Evolutionary conservation across 805 yeast genomes (phyloP).

Genomic region (Metschnikowia amazonensis): DNA sequence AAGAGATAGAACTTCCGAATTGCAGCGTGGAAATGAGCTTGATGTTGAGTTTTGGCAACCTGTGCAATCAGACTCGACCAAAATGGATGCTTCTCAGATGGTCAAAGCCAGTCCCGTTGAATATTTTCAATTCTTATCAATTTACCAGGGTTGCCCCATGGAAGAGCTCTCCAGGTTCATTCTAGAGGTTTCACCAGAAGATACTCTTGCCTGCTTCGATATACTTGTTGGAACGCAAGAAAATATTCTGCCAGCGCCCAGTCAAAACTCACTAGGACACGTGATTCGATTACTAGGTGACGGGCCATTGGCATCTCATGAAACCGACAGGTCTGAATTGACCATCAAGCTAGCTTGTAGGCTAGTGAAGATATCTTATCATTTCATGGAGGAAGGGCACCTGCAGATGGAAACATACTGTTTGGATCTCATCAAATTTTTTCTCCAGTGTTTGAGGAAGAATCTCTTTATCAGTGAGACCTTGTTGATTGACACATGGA

Average conservation of each 20-base stretch:
- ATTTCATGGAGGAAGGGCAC: not conserved
- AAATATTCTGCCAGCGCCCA: not conserved
- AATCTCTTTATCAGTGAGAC: slow-evolving; percentile 37
- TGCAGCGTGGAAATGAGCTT: not conserved
- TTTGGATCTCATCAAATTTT: slow-evolving; percentile 46
- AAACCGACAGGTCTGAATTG: slow-evolving; percentile 39
- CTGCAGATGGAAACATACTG: slow-evolving; percentile 33
- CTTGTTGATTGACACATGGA: slow-evolving; percentile 29
- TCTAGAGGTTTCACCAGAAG: not conserved
- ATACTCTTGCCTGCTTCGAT: not conserved
- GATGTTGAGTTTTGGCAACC: slow-evolving; percentile 9
- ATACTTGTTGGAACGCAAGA: not conserved
- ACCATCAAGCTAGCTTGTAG: slow-evolving; percentile 31
- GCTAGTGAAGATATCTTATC: slow-evolving; percentile 1
- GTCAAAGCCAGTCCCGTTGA: not conserved
- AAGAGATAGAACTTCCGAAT: too few relatives aligned
- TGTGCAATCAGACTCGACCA: not conserved
- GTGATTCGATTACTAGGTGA: slow-evolving; percentile 32
- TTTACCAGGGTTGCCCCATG: slow-evolving; percentile 3
- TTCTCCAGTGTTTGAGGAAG: slow-evolving; percentile 38
- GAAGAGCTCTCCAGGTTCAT: not conserved
- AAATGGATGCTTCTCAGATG: not conserved
- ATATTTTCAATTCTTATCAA: slow-evolving; percentile 11
- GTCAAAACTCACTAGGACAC: not conserved
- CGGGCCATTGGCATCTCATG: slow-evolving; percentile 24